phyloP scores from a whole-genome alignment of 208 protist genomes.

The Leishmania gerbilli region DNA sequence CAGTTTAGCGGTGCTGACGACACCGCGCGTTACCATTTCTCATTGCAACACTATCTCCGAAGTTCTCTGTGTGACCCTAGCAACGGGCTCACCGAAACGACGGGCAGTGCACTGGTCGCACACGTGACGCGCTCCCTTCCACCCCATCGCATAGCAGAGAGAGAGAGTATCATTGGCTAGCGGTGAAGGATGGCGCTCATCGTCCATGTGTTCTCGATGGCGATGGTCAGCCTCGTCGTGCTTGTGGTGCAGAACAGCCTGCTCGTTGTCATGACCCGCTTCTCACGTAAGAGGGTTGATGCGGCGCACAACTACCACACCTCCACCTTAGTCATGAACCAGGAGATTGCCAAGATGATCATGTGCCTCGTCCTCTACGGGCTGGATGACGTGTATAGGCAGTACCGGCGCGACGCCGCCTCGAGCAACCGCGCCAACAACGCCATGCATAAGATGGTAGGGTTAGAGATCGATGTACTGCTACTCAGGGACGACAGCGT shows the following conservation, averaged over 20 bases:
- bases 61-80: neutral
- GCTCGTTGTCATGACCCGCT: slow-evolving; percentile 74
- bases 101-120: too few species aligned
- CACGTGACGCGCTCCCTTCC: neutral
- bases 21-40: neutral
- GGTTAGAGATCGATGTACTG: neutral
- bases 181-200: slow-evolving; percentile 11
- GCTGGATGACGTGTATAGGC: slow-evolving; percentile 25
- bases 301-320: slow-evolving; percentile 54
- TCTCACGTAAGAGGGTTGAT: slow-evolving; percentile 42
- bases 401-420: neutral
- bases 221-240: slow-evolving; percentile 64
- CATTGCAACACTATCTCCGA: neutral
- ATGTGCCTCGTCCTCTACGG: slow-evolving; percentile 64
- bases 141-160: neutral
- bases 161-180: neutral
- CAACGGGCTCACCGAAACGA: neutral
- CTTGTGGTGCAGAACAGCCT: slow-evolving; percentile 81
- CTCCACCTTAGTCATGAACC: slow-evolving; percentile 69
- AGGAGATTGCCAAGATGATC: slow-evolving; percentile 82
- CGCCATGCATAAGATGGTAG: neutral
- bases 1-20: neutral
- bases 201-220: slow-evolving; percentile 26
- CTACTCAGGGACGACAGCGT: neutral
- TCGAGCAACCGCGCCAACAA: neutral